These are phyloP conservation scores for Klebsormidium nitens DNA, from an alignment of 139 green algal species.

Conservation along the genomic window DNA sequence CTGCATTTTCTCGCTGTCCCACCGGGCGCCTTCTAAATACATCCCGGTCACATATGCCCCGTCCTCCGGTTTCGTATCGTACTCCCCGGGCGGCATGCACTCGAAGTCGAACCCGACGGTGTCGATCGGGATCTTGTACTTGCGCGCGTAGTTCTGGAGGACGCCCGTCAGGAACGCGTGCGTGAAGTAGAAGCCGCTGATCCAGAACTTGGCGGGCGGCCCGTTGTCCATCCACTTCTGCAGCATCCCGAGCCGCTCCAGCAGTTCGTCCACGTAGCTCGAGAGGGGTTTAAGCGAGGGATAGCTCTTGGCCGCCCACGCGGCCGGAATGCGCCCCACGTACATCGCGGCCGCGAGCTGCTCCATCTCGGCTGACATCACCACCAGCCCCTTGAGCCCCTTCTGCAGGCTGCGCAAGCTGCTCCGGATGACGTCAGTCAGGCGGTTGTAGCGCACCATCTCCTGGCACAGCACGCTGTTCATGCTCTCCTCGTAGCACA, in stretches of 20 bases:
- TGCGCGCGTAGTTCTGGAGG: constrained; percentile 52
- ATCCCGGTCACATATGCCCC: constrained; percentile 48
- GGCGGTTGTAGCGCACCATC: constrained; percentile 71
- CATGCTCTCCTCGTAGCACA: constrained; percentile 72
- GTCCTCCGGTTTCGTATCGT: constrained; percentile 25
- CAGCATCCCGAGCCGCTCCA: constrained; percentile 56
- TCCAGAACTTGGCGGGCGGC: constrained; percentile 65
- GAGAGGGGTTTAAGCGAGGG: constrained; percentile 66
- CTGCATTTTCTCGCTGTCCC: constrained; percentile 32
- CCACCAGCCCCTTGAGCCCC: constrained; percentile 55
- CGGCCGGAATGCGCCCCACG: constrained; percentile 52
- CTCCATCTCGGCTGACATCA: constrained; percentile 67
- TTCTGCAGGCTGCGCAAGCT: constrained; percentile 45
- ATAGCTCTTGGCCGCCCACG: constrained; percentile 63
- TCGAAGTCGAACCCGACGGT: constrained; percentile 42
- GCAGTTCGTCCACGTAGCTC: constrained; percentile 62
- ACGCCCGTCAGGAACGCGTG: constrained; percentile 67
- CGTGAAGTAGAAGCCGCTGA: constrained; percentile 80
- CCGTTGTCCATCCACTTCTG: constrained; percentile 57
- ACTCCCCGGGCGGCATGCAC: constrained; percentile 27
- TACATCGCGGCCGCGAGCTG: constrained; percentile 41
- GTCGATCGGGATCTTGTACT: constrained; percentile 49
- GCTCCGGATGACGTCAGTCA: constrained; percentile 54
- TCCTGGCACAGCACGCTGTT: constrained; percentile 78
- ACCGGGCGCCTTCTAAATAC: constrained; percentile 50